Base-by-base conservation (phyloP, 371 early-diverging fungal species). In the Mortierella polycephala region DNA sequence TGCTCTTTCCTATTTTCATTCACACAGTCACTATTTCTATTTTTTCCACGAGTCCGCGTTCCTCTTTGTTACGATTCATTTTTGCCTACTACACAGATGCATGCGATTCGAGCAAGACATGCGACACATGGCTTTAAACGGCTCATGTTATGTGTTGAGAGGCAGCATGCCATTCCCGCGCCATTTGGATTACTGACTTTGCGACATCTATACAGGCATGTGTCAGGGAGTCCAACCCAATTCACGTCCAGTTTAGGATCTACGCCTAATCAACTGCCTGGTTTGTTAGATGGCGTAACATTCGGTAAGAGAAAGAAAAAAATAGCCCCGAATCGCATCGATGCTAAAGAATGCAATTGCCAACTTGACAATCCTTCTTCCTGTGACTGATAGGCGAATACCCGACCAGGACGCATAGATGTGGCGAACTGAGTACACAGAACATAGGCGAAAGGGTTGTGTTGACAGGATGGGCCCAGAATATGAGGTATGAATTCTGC, bases 401-500 rank as follows among this genome's bases (percentile, higher is more conserved):
- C 53, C 90, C 88, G 9, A 61, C 73, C 45, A 84, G 93, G 53
- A 92, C 93, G 5, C 94, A 94, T 76, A 87, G 83, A 18, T 93
- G 93, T 67, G 92, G 92, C 16, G 86, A 91, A 9, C 74, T 94
- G 23, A 74, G 82, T 30, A 75, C 71, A 39, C 37, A 62, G 8
- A 79, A 91, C 67, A 83, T 88, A 46, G 91, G 90, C 12, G 83
- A 91, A 67, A 73, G 71, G 8, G 93, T 93, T 46, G 86, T 86
- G 2, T 75, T 94, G 30, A 88, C 88, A 70, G 95, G 95, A 14
- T 94, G 95, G 95, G 89, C 89, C 7, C 92, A 90, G 66, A 83
- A 84, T 54, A 75, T 92, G 41, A 87, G 91, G 90, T 88, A 81
- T 12, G 20, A n/a, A 8, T 13, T 45, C 23, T 18, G 44, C 45